Evolutionary conservation across 139 green algal species (phyloP).

Genomic region (Coelastrella sp.): DNA sequence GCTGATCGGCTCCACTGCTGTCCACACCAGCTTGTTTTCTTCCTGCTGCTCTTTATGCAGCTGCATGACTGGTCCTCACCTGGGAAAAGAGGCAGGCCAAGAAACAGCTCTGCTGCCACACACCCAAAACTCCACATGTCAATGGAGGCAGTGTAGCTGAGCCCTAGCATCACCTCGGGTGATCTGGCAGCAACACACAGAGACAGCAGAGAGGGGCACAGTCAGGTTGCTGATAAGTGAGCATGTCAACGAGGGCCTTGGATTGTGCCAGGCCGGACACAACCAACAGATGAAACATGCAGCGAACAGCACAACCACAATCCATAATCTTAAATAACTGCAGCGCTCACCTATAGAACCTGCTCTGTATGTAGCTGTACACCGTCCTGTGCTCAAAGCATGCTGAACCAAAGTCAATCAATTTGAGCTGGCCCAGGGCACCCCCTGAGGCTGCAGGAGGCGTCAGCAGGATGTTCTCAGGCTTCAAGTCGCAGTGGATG

Average conservation of each 20-base stretch:
- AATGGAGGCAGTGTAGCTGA: slow-evolving; percentile 88
- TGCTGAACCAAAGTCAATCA: slow-evolving; percentile 98
- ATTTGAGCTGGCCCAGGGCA: slow-evolving; percentile 84
- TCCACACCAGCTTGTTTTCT: too few relatives aligned
- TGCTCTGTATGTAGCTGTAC: slow-evolving; percentile 98
- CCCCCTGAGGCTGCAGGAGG: slow-evolving; percentile 17
- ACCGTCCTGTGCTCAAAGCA: slow-evolving; percentile 95
- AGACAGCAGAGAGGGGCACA: not conserved
- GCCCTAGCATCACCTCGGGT: slow-evolving; percentile 86
- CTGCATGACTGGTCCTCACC: slow-evolving; percentile 54
- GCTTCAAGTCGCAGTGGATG: slow-evolving; percentile 99
- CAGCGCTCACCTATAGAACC: slow-evolving; percentile 82
- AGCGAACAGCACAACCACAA: not conserved
- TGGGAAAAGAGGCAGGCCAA: slow-evolving; percentile 96
- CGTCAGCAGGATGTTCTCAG: slow-evolving; percentile 97
- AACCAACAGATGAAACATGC: not conserved
- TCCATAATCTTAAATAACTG: too few relatives aligned
- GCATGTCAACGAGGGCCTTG: not conserved
- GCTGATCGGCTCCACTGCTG: too few relatives aligned
- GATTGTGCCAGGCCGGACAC: not conserved
- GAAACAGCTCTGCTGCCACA: slow-evolving; percentile 94
- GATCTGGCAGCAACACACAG: not conserved
- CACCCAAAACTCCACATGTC: slow-evolving; percentile 99
- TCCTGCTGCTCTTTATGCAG: slow-evolving; percentile 51
- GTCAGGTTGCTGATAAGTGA: not conserved